A percentile compares a stretch with the other conserved stretches of the same genome.
phyloP scores from a whole-genome alignment of 805 yeast species.

The Candida loeiensis region DNA sequence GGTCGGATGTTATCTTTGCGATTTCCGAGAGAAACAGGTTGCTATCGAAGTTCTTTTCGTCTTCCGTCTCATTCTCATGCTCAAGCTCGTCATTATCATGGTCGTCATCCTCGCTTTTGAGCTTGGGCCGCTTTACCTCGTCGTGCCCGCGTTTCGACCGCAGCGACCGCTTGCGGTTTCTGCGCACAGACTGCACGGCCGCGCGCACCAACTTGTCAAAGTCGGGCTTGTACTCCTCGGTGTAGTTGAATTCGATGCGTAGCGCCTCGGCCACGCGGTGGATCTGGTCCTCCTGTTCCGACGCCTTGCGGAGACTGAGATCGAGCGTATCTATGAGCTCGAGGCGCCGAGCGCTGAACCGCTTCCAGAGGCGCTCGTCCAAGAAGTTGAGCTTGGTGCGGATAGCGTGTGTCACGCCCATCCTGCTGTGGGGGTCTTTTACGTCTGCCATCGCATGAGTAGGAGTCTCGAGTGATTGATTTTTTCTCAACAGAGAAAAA shows the following conservation, averaged over 20 bases:
- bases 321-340: slow-evolving; percentile 80
- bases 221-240: slow-evolving; percentile 55
- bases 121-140: slow-evolving; percentile 8
- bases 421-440: slow-evolving; percentile 16
- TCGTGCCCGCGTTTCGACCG: slow-evolving; percentile 21
- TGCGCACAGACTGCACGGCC: slow-evolving; percentile 87
- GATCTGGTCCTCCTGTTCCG: slow-evolving; percentile 87
- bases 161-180: slow-evolving; percentile 73
- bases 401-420: slow-evolving; percentile 56
- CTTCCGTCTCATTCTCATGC: slow-evolving; percentile 1
- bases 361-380: slow-evolving; percentile 84
- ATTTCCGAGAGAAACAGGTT: slow-evolving; percentile 33
- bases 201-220: slow-evolving; percentile 89
- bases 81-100: slow-evolving; percentile 1
- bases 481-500: background rate
- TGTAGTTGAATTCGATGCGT: slow-evolving; percentile 74
- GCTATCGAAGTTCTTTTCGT: slow-evolving; percentile 7
- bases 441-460: background rate
- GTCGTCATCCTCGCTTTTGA: slow-evolving; percentile 1
- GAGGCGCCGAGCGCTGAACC: slow-evolving; percentile 83
- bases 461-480: background rate
- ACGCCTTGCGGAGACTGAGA: slow-evolving; percentile 69
- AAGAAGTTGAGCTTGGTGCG: slow-evolving; percentile 64
- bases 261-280: slow-evolving; percentile 72
- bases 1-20: slow-evolving; percentile 30